phyloP scores from a whole-genome alignment of 1,284 basidiomycete species.

The Irpex sp. region DNA sequence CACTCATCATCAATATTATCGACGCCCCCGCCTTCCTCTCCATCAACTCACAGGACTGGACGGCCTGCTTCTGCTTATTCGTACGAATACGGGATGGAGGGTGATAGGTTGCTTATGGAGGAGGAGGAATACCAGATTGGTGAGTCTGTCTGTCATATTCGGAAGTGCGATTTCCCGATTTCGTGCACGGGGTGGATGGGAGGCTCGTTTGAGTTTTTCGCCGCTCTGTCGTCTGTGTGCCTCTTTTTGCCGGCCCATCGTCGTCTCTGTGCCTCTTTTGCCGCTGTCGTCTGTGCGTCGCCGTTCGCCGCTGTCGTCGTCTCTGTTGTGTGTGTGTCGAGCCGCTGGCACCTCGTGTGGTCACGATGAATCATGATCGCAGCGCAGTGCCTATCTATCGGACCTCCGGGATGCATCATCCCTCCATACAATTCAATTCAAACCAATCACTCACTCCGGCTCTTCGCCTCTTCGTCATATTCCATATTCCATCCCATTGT shows the following conservation, averaged over 20 bases:
- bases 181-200: too few relatives aligned
- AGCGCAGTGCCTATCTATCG: neutral
- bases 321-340: too few relatives aligned
- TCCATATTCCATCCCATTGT: neutral
- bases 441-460: neutral
- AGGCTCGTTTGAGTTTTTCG: too few relatives aligned
- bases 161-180: too few relatives aligned
- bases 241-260: too few relatives aligned
- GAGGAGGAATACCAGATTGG: neutral
- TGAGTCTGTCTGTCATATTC: neutral
- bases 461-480: neutral
- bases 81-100: neutral
- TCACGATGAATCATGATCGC: neutral
- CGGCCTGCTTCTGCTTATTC: too few relatives aligned
- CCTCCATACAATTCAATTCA: neutral
- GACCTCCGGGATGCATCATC: neutral
- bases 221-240: too few relatives aligned
- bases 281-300: too few relatives aligned
- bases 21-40: neutral
- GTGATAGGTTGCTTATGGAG: neutral
- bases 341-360: neutral
- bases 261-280: too few relatives aligned
- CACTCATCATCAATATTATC: neutral
- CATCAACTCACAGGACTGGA: neutral
- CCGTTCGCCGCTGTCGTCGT: neutral